Conservation (phyloP, 768 basidiomycete genomes). For the Psilocybe sp. region DNA sequence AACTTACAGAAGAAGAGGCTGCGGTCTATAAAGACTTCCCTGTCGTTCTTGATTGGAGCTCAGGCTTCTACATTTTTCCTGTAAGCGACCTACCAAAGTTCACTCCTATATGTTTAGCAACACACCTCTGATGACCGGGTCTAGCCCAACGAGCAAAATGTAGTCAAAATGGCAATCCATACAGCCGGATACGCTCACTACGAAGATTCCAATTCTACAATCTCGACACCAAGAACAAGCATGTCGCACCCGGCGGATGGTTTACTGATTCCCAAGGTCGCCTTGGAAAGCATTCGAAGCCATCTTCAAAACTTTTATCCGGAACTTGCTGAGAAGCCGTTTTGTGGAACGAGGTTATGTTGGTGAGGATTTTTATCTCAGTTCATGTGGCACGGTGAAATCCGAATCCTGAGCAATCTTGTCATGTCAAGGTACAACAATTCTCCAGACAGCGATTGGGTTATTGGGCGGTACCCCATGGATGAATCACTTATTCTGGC, state of each 20-base stretch:
- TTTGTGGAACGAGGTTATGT: slow-evolving; percentile 75
- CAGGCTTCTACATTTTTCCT: slow-evolving; percentile 84
- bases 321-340: slow-evolving; percentile 69
- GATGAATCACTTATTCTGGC: slow-evolving; percentile 70
- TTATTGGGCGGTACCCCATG: slow-evolving; percentile 70
- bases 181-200: slow-evolving; percentile 65
- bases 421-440: slow-evolving; percentile 74
- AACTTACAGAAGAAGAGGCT: slow-evolving; percentile 70
- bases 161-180: slow-evolving; percentile 82
- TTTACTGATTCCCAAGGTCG: slow-evolving; percentile 61
- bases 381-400: background rate
- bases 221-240: slow-evolving; percentile 80
- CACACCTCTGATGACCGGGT: background rate
- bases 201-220: slow-evolving; percentile 25
- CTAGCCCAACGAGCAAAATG: slow-evolving; percentile 64
- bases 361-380: slow-evolving; percentile 54
- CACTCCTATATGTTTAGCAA: background rate
- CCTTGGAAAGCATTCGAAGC: slow-evolving; percentile 47
- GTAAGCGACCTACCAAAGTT: slow-evolving; percentile 35
- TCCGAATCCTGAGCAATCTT: background rate
- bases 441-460: slow-evolving; percentile 82
- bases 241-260: slow-evolving; percentile 56
- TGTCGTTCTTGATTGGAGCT: slow-evolving; percentile 68
- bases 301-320: slow-evolving; percentile 67
- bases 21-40: slow-evolving; percentile 57